phyloP scores from a whole-genome alignment of 768 basidiomycete genomes.

The Naganishia onofrii region DNA sequence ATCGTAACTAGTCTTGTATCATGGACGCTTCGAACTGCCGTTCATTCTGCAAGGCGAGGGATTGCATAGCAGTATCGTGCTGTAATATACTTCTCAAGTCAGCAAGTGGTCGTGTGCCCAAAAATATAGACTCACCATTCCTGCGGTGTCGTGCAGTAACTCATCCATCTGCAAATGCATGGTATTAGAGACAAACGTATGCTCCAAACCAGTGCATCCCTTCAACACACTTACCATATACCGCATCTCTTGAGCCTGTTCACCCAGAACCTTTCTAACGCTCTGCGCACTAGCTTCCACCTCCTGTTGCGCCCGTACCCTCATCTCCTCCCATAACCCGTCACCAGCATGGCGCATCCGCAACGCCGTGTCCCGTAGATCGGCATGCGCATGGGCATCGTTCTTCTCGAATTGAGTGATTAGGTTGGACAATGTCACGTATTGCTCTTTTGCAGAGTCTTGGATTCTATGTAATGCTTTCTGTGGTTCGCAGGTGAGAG shows the following conservation, averaged over 20 bases:
- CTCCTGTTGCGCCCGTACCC: not conserved
- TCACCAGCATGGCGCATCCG: not conserved
- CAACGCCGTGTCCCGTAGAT: not conserved
- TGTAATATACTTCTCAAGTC: not conserved
- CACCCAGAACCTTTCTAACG: not conserved
- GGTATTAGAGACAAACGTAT: too few species aligned
- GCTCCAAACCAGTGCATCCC: too few species aligned
- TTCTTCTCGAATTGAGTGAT: not conserved
- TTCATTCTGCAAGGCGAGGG: not conserved
- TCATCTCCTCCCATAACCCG: slow-evolving; percentile 6
- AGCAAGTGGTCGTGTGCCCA: too few species aligned
- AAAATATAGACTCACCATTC: not conserved
- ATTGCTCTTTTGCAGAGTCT: slow-evolving; percentile 11
- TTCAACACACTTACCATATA: not conserved
- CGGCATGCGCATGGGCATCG: not conserved
- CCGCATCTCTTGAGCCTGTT: slow-evolving; percentile 11
- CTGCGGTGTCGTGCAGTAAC: not conserved
- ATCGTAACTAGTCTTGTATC: not conserved
- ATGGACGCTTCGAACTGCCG: not conserved
- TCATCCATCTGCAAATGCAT: not conserved
- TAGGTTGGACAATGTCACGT: not conserved
- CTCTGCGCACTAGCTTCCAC: not conserved
- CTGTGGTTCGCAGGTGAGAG: not conserved
- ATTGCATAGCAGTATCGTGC: not conserved
- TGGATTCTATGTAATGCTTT: not conserved